Conservation (phyloP, 2,329 filamentous ascomycete species). For the Verticillium isaacii region DNA sequence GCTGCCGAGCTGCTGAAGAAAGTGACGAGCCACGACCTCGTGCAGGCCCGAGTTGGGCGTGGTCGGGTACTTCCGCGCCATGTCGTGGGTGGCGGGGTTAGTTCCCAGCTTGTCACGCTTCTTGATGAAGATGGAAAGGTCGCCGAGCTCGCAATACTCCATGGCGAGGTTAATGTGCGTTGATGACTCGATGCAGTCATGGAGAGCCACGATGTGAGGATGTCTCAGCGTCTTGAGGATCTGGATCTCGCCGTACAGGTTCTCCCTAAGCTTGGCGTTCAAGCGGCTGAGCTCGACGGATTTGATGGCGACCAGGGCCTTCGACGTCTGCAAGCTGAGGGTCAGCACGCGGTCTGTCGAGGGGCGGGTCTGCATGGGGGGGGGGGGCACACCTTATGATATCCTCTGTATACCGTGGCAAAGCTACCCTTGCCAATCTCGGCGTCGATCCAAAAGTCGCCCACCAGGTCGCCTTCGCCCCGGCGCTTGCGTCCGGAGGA, state of each 20-base stretch:
- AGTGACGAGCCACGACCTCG: slow-evolving; percentile 95
- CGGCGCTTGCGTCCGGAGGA: slow-evolving; percentile 28
- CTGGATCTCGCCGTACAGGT: slow-evolving; percentile 90
- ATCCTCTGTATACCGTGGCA: slow-evolving; percentile 86
- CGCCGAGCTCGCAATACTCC: slow-evolving; percentile 96
- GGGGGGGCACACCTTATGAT: slow-evolving; percentile 65
- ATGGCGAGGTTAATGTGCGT: slow-evolving; percentile 94
- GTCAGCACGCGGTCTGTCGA: not conserved
- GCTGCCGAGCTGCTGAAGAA: slow-evolving; percentile 89
- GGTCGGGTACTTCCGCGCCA: slow-evolving; percentile 91
- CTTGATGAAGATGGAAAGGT: slow-evolving; percentile 94
- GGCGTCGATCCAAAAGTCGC: slow-evolving; percentile 75
- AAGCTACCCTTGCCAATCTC: slow-evolving; percentile 98
- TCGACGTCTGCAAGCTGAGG: slow-evolving; percentile 55
- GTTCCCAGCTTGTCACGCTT: slow-evolving; percentile 77
- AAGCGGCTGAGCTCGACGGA: slow-evolving; percentile 87
- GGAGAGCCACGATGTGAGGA: slow-evolving; percentile 93
- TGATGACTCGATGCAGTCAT: slow-evolving; percentile 84
- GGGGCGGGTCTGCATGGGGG: slow-evolving; percentile 14
- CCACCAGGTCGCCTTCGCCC: slow-evolving; percentile 40
- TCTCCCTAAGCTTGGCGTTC: slow-evolving; percentile 94
- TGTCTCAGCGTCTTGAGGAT: slow-evolving; percentile 92
- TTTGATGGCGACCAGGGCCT: slow-evolving; percentile 88
- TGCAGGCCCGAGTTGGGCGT: slow-evolving; percentile 79
- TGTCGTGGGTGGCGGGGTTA: slow-evolving; percentile 78